Evolutionary conservation across 495 filamentous ascomycete genomes (phyloP), one percentile per base, ranked within the genome.

Genomic region (Hyaloscypha variabilis): DNA sequence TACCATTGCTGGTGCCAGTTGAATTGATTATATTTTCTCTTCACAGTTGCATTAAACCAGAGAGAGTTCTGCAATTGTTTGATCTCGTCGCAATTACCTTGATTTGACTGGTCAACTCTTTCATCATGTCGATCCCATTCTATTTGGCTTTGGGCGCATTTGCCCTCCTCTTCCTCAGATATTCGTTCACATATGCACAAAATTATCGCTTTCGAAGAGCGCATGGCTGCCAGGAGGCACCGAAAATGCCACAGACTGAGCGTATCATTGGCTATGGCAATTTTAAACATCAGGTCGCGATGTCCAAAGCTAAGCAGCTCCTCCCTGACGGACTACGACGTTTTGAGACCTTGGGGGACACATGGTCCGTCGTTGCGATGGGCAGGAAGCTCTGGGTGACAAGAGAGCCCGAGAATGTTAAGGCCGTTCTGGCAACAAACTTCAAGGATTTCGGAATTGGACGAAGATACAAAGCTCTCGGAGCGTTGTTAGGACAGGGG

Each of bases 351-450:
- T 6, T 50, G 10, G 62, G 62, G 13, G 23, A 52, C 46, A 65
- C 53, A 6, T 58, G 1, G 8, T 28, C 55, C 34, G 5, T 21
- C 26, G 26, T 58, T n/a, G 11, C 36, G n/a, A 24, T 58, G 25
- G 62, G 55, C 17, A 23, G 34, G 46, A 31, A 39, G 30, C 2
- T 85, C 23, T 72, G 90, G 36, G 72, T 91, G 59, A 93, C 90
- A 0, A 81, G 77, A n/a, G 88, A 92, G 50, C 92, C 90, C 0
- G 88, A 93, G 69, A 97, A 94, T 74, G 81, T 97, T 73, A 92
- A 96, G 72, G 87, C 92, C 0, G 75, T 97, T 8, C 80, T 97
- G 3, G 90, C 92, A 0, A 89, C 87, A 0, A 87, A 95, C 11
- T 77, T 79, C 69, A 67, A 69, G 25, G 78, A 77, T 54, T 79